Percentiles rank a stretch among this genome's conserved stretches.
These are phyloP conservation scores for Cryphonectria naterciae DNA, from an alignment of 2,329 filamentous ascomycete species.

Conservation along the genomic window DNA sequence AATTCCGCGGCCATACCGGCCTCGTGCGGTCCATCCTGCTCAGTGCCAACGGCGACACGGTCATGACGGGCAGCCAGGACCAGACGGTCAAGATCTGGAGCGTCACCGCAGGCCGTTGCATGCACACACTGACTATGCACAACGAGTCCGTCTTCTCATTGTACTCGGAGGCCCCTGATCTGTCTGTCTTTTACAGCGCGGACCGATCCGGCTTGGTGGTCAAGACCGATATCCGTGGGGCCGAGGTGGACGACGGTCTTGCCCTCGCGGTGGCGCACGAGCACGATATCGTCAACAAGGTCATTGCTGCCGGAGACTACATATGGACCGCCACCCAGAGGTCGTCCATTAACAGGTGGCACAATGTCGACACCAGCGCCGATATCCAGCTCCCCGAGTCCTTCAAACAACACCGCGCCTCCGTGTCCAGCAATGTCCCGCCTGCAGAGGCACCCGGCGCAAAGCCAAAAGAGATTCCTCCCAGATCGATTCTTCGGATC, in stretches of 20 bases:
- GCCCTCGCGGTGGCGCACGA: slow-evolving; percentile 92
- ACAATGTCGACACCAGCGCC: slow-evolving; percentile 77
- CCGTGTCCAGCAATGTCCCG: slow-evolving; percentile 46
- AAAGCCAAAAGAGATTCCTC: slow-evolving; percentile 69
- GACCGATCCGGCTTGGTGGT: slow-evolving; percentile 93
- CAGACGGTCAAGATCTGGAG: slow-evolving; percentile 99
- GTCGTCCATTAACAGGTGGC: slow-evolving; percentile 92
- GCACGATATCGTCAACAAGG: slow-evolving; percentile 76
- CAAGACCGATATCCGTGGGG: slow-evolving; percentile 86
- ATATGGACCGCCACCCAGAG: slow-evolving; percentile 90
- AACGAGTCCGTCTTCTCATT: slow-evolving; percentile 98
- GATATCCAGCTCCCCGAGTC: slow-evolving; percentile 68
- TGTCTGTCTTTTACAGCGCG: slow-evolving; percentile 91
- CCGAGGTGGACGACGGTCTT: slow-evolving; percentile 83
- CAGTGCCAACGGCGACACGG: slow-evolving; percentile 84
- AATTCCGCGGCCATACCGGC: slow-evolving; percentile 95
- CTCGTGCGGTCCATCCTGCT: slow-evolving; percentile 91
- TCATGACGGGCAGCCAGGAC: slow-evolving; percentile 93
- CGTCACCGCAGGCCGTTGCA: slow-evolving; percentile 89
- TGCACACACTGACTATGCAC: slow-evolving; percentile 99
- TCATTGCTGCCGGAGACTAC: slow-evolving; percentile 71
- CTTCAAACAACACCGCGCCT: slow-evolving; percentile 54
- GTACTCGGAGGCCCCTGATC: slow-evolving; percentile 82
- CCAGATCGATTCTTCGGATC: slow-evolving; percentile 77
- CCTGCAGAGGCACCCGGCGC: slow-evolving; percentile 38